Conservation (phyloP, 2,329 filamentous ascomycete species). For the Moelleriella libera region DNA sequence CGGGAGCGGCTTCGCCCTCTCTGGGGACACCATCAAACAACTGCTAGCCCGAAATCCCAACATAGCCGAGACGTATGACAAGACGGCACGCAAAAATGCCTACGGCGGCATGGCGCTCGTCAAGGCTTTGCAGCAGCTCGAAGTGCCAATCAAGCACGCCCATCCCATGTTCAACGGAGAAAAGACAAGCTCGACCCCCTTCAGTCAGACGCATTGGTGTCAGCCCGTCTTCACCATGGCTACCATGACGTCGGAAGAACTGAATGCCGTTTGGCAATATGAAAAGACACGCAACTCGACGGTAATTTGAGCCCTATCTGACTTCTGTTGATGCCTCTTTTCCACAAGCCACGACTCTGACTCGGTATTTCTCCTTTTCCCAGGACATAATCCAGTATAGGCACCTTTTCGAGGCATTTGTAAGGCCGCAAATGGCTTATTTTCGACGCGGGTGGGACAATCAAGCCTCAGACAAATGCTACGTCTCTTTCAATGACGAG, state of each 20-base stretch:
- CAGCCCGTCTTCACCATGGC: slow-evolving; percentile 44
- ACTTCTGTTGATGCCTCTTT: not conserved
- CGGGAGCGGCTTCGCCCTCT: slow-evolving; percentile 42
- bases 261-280: slow-evolving; percentile 36
- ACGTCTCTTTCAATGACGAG: slow-evolving; percentile 25
- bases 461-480: slow-evolving; percentile 31
- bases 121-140: slow-evolving; percentile 29
- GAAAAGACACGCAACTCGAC: slow-evolving; percentile 31
- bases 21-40: slow-evolving; percentile 33
- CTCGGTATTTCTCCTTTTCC: not conserved
- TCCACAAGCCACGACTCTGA: too few species aligned
- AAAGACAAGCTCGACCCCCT: slow-evolving; percentile 35
- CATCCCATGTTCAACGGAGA: slow-evolving; percentile 43
- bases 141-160: slow-evolving; percentile 25
- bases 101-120: slow-evolving; percentile 39
- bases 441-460: slow-evolving; percentile 38
- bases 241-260: slow-evolving; percentile 37
- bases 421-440: slow-evolving; percentile 26
- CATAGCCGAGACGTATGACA: slow-evolving; percentile 31
- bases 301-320: slow-evolving; percentile 10
- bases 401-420: slow-evolving; percentile 34
- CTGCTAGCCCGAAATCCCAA: slow-evolving; percentile 28
- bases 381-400: slow-evolving; percentile 29
- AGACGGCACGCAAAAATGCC: slow-evolving; percentile 26
- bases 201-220: slow-evolving; percentile 35